These are phyloP conservation scores for Hericium erinaceus DNA, from an alignment of 768 basidiomycete genomes.

Conservation along the genomic window DNA sequence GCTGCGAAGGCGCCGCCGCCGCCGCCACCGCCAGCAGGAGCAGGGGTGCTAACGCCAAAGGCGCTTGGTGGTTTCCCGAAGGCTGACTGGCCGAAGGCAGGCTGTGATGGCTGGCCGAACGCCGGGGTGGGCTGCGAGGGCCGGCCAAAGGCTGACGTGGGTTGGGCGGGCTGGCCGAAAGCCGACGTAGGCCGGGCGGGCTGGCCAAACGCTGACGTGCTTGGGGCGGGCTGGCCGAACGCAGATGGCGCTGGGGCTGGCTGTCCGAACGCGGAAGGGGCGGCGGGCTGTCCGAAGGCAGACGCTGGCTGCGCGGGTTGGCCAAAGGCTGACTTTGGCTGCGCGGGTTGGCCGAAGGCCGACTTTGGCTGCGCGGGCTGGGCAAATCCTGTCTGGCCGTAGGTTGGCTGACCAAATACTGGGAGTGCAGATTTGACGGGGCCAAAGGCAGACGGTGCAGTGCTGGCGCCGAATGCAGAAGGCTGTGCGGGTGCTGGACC, in stretches of 20 bases:
- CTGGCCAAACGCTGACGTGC: constrained; percentile 5
- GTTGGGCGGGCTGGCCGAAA: constrained; percentile 5
- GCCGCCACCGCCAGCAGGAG: not conserved
- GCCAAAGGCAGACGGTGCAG: constrained; percentile 30
- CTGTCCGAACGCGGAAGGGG: constrained; percentile 10
- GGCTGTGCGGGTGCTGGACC: constrained; percentile 17
- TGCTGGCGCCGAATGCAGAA: constrained; percentile 31
- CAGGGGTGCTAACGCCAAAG: not conserved
- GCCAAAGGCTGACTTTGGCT: constrained; percentile 2
- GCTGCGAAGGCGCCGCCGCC: not conserved
- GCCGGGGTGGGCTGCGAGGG: not conserved
- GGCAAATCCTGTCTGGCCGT: constrained; percentile 19
- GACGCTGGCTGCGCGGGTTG: not conserved
- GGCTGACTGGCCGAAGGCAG: constrained; percentile 23
- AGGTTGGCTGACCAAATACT: constrained; percentile 17
- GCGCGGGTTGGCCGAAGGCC: constrained; percentile 22
- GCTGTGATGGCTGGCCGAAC: constrained; percentile 15
- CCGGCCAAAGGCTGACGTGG: not conserved
- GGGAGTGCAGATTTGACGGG: constrained; percentile 1
- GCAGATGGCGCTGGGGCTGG: not conserved
- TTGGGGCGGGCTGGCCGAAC: constrained; percentile 6
- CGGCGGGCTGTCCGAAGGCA: constrained; percentile 7
- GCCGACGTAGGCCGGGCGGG: not conserved
- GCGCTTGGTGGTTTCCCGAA: not conserved
- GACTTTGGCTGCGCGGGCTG: constrained; percentile 15